Base-by-base conservation (phyloP, 345 rosid genomes). In the Geranium rotundifolium region DNA sequence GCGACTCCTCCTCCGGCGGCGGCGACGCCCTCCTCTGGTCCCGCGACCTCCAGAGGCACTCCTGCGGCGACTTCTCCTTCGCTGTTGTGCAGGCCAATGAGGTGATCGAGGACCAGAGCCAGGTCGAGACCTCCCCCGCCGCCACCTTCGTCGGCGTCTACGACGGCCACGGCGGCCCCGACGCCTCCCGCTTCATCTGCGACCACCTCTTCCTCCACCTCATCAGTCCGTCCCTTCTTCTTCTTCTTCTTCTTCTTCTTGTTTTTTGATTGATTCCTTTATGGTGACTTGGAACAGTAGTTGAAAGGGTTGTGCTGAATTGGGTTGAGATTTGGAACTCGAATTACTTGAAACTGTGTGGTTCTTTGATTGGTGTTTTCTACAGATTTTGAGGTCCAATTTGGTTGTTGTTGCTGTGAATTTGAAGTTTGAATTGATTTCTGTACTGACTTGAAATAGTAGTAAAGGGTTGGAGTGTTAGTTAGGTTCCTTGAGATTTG, bases 81-180 rank as follows among this genome's bases (percentile, higher is more conserved):
- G 83, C 95, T 15, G 86, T 86, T 0, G 95, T 85, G 58, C 97
- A 88, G 76, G 96, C 97, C 68, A 93, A 90, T 71, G 95, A 80
- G 63, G 79, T 78, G 46, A 77, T 88, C 34, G 99, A 93, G 50
- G 99, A 93, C 71, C 90, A 93, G 37, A 83, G 95, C 67, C 97
- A 85, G 67, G 96, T 92, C 13, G 97, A 92, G 73, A 83, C 73
- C 7, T 91, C 87, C 12, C 66, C 73, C 23, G 86, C 76, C 17
- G 85, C 87, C 49, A 82, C 83, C 23, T 90, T 92, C 64, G 79
- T 89, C 50, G 97, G 98, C 9, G 91, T 92, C 57, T 87, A 87
- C 59, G 98, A 92, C 67, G 98, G 98, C 4, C 99, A 93, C 69
- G 99, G 99, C 17, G 99, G 99, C 20, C 89, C 96, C 18, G 97